Evolutionary conservation across 768 basidiomycete genomes (phyloP).

Genomic region (Lentinula edodes): DNA sequence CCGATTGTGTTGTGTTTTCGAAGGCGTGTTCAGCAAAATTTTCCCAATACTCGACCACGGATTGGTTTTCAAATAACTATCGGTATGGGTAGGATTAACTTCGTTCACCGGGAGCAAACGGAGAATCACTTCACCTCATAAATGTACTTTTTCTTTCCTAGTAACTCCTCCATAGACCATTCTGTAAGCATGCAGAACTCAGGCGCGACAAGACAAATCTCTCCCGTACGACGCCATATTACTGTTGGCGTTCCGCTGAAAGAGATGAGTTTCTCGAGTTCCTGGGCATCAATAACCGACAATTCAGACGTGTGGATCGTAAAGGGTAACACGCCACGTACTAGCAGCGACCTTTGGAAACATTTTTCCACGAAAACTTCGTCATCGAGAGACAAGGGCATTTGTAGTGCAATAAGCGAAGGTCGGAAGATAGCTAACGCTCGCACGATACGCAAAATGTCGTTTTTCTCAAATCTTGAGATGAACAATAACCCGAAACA

Average conservation of each 20-base stretch:
- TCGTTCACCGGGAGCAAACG: slow-evolving; percentile 13
- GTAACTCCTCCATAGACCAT: slow-evolving; percentile 82
- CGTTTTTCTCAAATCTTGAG: slow-evolving; percentile 90
- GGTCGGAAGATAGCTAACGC: slow-evolving; percentile 93
- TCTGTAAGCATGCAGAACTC: slow-evolving; percentile 95
- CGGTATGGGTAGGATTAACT: not conserved
- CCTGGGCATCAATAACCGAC: slow-evolving; percentile 37
- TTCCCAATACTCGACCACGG: slow-evolving; percentile 94
- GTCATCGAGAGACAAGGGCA: slow-evolving; percentile 94
- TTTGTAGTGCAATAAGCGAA: slow-evolving; percentile 95
- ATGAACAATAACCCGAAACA: slow-evolving; percentile 10
- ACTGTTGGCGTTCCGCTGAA: slow-evolving; percentile 97
- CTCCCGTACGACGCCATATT: slow-evolving; percentile 96
- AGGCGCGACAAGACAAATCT: slow-evolving; percentile 93
- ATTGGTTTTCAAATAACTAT: slow-evolving; percentile 92
- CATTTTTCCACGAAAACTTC: slow-evolving; percentile 95
- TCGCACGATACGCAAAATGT: slow-evolving; percentile 89
- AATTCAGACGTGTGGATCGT: slow-evolving; percentile 7
- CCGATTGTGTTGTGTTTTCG: slow-evolving; percentile 93
- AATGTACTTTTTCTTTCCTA: slow-evolving; percentile 53
- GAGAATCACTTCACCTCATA: slow-evolving; percentile 45
- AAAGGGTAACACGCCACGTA: slow-evolving; percentile 30
- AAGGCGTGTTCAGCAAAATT: slow-evolving; percentile 96
- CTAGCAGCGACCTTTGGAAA: slow-evolving; percentile 89
- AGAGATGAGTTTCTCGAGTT: slow-evolving; percentile 94